phyloP scores from a whole-genome alignment of 1,284 basidiomycete genomes.

The Cutaneotrichosporon sp. region DNA sequence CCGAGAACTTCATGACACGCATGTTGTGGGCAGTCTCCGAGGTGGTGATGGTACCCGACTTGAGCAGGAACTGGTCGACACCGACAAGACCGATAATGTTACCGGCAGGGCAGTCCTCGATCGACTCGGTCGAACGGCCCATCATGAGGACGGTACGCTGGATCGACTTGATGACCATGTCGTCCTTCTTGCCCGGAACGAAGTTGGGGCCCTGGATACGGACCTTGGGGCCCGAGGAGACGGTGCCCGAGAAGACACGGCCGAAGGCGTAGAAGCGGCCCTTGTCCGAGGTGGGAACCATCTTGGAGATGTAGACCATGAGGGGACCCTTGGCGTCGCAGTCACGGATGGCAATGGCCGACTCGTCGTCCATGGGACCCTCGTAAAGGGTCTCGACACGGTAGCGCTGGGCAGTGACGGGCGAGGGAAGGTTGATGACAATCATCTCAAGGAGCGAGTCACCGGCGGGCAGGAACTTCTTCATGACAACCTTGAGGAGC shows the following conservation, averaged over 20 bases:
- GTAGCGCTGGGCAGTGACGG: slow-evolving; percentile 93
- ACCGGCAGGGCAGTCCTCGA: slow-evolving; percentile 98
- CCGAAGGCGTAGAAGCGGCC: slow-evolving; percentile 99
- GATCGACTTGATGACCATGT: slow-evolving; percentile 96
- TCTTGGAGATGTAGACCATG: slow-evolving; percentile 99
- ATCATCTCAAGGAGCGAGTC: slow-evolving; percentile 99
- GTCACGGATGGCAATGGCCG: slow-evolving; percentile 96
- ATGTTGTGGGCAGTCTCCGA: slow-evolving; percentile 99
- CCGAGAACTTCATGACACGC: slow-evolving; percentile 99
- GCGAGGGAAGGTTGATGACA: slow-evolving; percentile 97
- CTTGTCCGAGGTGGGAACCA: slow-evolving; percentile 99
- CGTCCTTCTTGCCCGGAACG: slow-evolving; percentile 96
- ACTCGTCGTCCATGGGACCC: slow-evolving; percentile 99
- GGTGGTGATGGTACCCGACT: slow-evolving; percentile 95
- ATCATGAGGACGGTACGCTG: slow-evolving; percentile 99
- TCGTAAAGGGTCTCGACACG: slow-evolving; percentile 99
- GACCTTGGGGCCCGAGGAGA: slow-evolving; percentile 94
- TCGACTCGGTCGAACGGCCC: slow-evolving; percentile 98
- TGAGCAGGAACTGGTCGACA: slow-evolving; percentile 99
- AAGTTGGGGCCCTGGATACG: slow-evolving; percentile 99
- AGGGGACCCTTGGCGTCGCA: slow-evolving; percentile 96
- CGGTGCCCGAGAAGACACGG: slow-evolving; percentile 99
- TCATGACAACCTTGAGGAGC: slow-evolving; percentile 97
- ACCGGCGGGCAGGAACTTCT: slow-evolving; percentile 99
- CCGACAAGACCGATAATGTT: slow-evolving; percentile 99